Base-by-base conservation (phyloP, 192 early-diverging fungal genomes). In the Glomus cerebriforme region DNA sequence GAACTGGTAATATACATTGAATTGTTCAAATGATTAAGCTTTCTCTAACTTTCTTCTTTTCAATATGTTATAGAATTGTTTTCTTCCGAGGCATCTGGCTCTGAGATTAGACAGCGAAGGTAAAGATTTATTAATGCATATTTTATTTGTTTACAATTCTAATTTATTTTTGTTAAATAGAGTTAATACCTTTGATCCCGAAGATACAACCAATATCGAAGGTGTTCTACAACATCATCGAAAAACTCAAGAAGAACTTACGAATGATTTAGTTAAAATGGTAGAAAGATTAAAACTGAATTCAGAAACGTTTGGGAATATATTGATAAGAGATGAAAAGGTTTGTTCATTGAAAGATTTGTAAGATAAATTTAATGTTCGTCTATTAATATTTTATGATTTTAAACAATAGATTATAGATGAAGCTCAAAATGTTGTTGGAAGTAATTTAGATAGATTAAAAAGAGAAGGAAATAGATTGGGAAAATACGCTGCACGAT, bases 241-340 rank as follows among this genome's bases (percentile, higher is more conserved):
- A 60, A 81, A 88, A 73, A 70, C 85, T 32, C 88, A 89, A 35
- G 85, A 83, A 58, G 87, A 87, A 24, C 72, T 88, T 7, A 87
- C 88, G 9, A 81, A 77, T 17, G 86, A 89, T 67, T 72, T 89
- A 27, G 67, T 82, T 5, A 74, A 74, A 59, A 87, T 89, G 83
- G 87, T 87, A 6, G 60, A 83, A 69, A 78, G 82, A 45, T 82
- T 89, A 45, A 89, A 89, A 64, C 59, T 83, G 35, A 89, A 89
- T 72, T 84, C 77, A 31, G 73, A 81, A 22, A 31, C 77, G 15
- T 89, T 89, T 80, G 82, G 83, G 0, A 84, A 86, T 75, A 73
- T 83, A 2, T 58, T 89, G 1, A 24, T 31, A n/a, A 82, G 82
- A 43, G 88, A 89, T 75, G 78, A 83, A 31, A 66, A 82, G 75